phyloP scores from a whole-genome alignment of 179 eudicot species.

The Beta corolliflora region DNA sequence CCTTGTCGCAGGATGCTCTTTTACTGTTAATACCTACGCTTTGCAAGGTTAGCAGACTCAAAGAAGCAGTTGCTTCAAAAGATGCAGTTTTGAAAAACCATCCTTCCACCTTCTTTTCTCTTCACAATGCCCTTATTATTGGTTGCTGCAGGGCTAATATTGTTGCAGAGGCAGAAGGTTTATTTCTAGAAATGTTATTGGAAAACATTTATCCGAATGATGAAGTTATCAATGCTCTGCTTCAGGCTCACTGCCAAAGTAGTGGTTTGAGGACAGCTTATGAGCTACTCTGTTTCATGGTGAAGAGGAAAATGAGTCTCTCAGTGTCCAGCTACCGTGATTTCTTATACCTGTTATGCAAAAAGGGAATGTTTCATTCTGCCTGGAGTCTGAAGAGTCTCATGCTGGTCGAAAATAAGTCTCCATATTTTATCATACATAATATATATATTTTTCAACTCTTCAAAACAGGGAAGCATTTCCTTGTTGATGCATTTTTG shows the following conservation, averaged over 20 bases:
- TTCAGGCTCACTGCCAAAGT: conserved; percentile 47
- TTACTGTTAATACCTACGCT: conserved; percentile 38
- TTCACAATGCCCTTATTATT: conserved; percentile 38
- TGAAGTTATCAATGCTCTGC: conserved; percentile 43
- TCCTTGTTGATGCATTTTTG: conserved; percentile 40
- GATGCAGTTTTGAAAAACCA: conserved; percentile 36
- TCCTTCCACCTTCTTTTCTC: conserved; percentile 26
- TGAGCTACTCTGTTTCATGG: conserved; percentile 51
- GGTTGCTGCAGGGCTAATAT: conserved; percentile 42
- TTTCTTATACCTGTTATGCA: conserved; percentile 42
- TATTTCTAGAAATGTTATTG: conserved; percentile 35
- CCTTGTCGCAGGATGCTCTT: conserved; percentile 36
- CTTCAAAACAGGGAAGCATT: conserved; percentile 36
- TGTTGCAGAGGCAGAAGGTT: conserved; percentile 41
- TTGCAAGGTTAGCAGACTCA: conserved; percentile 37
- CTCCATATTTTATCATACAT: conserved; percentile 35
- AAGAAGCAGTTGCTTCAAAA: conserved; percentile 45
- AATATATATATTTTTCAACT: conserved; percentile 63
- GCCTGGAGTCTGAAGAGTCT: conserved; percentile 54
- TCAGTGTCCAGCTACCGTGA: conserved; percentile 49
- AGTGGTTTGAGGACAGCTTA: conserved; percentile 35
- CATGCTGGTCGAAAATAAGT: conserved; percentile 33
- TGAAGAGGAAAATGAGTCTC: conserved; percentile 49
- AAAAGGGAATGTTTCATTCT: conserved; percentile 29
- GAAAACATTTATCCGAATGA: conserved; percentile 31